phyloP scores from a whole-genome alignment of 768 basidiomycete species.

The Myochromella boudieri region DNA sequence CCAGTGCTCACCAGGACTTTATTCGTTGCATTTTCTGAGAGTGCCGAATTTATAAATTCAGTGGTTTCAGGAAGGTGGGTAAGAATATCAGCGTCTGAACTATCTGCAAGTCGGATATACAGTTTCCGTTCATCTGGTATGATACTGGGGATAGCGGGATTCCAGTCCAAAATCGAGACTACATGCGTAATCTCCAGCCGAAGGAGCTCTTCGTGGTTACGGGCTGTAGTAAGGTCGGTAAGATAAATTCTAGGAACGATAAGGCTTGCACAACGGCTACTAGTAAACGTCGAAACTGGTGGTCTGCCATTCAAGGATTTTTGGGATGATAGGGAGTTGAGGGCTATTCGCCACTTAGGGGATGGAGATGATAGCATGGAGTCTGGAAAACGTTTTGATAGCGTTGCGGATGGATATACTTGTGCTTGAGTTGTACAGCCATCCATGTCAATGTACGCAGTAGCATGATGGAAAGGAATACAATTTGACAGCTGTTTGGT shows the following conservation, averaged over 20 bases:
- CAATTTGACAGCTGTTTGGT: too few relatives aligned
- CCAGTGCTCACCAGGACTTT: constrained; percentile 35
- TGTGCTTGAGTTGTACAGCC: too few relatives aligned
- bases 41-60: constrained; percentile 31
- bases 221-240: constrained; percentile 60
- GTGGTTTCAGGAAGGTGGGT: constrained; percentile 35
- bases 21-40: constrained; percentile 33
- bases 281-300: constrained; percentile 8
- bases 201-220: constrained; percentile 42
- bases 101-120: constrained; percentile 44
- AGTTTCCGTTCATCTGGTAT: constrained; percentile 43
- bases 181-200: constrained; percentile 73
- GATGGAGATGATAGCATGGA: constrained; percentile 35
- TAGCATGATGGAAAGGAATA: too few relatives aligned
- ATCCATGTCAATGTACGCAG: too few relatives aligned
- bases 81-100: constrained; percentile 29
- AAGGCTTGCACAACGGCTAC: constrained; percentile 30
- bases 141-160: constrained; percentile 42
- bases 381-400: too few relatives aligned
- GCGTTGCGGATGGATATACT: too few relatives aligned
- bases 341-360: constrained; percentile 24
- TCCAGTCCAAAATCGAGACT: constrained; percentile 59
- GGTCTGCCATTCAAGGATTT: constrained; percentile 11
- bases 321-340: constrained; percentile 15
- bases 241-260: constrained; percentile 58